Evolutionary conservation across 441 rosid species (phyloP), one percentile per base, ranked within the genome.

Genomic region (Gossypium lobatum): DNA sequence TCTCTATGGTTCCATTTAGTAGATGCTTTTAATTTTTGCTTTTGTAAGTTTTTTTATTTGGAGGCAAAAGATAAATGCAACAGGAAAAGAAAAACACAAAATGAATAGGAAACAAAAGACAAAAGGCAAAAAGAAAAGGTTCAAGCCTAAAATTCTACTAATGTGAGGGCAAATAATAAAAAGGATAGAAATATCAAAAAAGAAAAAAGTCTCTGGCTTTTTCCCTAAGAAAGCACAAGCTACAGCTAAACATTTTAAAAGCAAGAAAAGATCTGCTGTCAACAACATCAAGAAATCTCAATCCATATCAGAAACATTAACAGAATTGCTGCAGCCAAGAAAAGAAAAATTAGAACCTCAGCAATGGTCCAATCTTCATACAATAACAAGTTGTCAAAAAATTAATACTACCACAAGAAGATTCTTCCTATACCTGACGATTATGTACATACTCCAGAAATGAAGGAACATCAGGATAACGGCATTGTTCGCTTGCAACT

Each of bases 371-470:
- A 57, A 8, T 57, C 64, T 20, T 37, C 64, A 55, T 21, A 37
- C 6, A 42, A 13, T 17, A 34, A 55, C 54, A 71, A 16, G 17
- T 31, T 57, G 42, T 31, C 52, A 54, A 57, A 13, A 10, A 21
- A 7, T 50, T 39, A 59, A 18, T 28, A 26, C 21, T 42, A 16
- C 54, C 11, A 52, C 50, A 11, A 31, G 18, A 70, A 71, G 50
- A 39, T 23, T 37, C 4, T 34, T 26, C 37, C 28, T 62, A 73
- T 84, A 90, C 95, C 88, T 83, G 92, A 45, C 91, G 87, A 70
- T 85, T 88, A 63, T 84, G 91, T 59, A 88, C 90, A 73, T 90
- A 90, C 79, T 90, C 89, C 83, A 90, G 75, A 76, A 83, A 90
- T 37, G 83, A 80, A 76, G 88, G 90, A 61, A 90, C 90, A 78